Percentiles rank a stretch among this genome's conserved stretches.
These are phyloP conservation scores for Rhazya stricta DNA, from an alignment of 257 asterid species.

Conservation along the genomic window DNA sequence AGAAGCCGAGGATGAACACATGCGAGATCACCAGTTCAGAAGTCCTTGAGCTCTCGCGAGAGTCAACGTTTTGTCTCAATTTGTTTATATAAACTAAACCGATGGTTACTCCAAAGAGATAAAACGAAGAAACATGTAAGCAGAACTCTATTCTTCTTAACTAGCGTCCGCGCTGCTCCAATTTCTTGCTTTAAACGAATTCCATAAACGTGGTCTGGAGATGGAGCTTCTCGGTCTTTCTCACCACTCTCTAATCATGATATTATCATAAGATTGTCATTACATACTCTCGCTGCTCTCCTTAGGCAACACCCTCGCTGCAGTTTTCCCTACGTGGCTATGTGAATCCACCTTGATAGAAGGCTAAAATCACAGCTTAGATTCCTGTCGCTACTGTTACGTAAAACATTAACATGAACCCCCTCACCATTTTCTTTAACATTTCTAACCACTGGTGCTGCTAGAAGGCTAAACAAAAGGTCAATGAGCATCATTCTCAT, in stretches of 20 bases:
- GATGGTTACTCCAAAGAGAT: slow-evolving; percentile 64
- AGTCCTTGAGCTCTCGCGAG: slow-evolving; percentile 46
- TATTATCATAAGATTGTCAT: slow-evolving; percentile 4
- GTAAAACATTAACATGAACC: slow-evolving; percentile 52
- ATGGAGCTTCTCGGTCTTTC: slow-evolving; percentile 1
- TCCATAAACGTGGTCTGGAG: not conserved
- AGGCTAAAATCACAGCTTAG: slow-evolving; percentile 51
- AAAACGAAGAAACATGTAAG: slow-evolving; percentile 57
- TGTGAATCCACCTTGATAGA: too few relatives aligned
- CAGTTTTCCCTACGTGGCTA: slow-evolving; percentile 32
- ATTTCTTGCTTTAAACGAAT: slow-evolving; percentile 35
- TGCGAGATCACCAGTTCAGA: slow-evolving; percentile 52
- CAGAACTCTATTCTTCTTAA: slow-evolving; percentile 53
- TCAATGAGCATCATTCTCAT: too few relatives aligned
- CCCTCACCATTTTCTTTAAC: slow-evolving; percentile 38
- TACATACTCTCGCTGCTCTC: slow-evolving; percentile 20
- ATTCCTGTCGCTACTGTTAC: slow-evolving; percentile 46
- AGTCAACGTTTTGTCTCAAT: slow-evolving; percentile 67
- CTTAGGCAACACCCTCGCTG: slow-evolving; percentile 50
- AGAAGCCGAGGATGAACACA: slow-evolving; percentile 66
- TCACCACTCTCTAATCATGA: slow-evolving; percentile 14
- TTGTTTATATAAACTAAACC: slow-evolving; percentile 72
- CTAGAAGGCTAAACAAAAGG: too few relatives aligned
- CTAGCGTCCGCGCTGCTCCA: slow-evolving; percentile 46
- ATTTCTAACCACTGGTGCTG: slow-evolving; percentile 40